Evolutionary conservation across 106 monocot species (phyloP).

Genomic region (Triglochin maritima): DNA sequence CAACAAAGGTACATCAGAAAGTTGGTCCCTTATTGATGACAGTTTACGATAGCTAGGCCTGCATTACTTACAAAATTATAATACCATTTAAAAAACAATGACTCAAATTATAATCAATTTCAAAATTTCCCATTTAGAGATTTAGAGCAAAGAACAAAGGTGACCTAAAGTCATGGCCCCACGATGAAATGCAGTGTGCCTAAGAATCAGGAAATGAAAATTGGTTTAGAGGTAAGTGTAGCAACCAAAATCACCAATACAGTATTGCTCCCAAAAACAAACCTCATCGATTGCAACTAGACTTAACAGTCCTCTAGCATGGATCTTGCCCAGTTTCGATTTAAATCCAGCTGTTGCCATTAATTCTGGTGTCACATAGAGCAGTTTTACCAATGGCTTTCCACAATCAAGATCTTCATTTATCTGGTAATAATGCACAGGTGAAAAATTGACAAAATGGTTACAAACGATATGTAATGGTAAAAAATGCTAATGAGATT

Average conservation of each 20-base stretch:
- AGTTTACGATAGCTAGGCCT: constrained; percentile 91
- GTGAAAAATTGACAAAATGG: background rate
- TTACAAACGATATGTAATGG: background rate
- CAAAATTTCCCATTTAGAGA: background rate
- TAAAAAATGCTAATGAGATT: background rate
- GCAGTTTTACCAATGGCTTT: constrained; percentile 57
- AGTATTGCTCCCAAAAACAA: constrained; percentile 4
- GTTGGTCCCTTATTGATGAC: constrained; percentile 61
- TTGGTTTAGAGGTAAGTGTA: background rate
- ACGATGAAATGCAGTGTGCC: constrained; percentile 96
- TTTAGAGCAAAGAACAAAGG: background rate
- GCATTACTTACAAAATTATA: constrained; percentile 5
- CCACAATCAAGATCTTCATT: constrained; percentile 74
- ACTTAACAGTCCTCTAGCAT: constrained; percentile 56
- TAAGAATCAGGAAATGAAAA: constrained; percentile 17
- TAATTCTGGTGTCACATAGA: constrained; percentile 95
- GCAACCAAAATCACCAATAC: background rate
- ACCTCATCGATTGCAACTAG: constrained; percentile 95
- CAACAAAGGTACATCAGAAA: constrained; percentile 76
- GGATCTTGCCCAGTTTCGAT: constrained; percentile 57
- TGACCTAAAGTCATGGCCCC: constrained; percentile 99
- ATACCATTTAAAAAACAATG: background rate
- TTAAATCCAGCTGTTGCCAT: constrained; percentile 66
- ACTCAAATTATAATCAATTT: background rate
- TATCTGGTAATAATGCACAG: constrained; percentile 36